phyloP scores from a whole-genome alignment of 2,329 filamentous ascomycete species.

The Cladosporium phlei region DNA sequence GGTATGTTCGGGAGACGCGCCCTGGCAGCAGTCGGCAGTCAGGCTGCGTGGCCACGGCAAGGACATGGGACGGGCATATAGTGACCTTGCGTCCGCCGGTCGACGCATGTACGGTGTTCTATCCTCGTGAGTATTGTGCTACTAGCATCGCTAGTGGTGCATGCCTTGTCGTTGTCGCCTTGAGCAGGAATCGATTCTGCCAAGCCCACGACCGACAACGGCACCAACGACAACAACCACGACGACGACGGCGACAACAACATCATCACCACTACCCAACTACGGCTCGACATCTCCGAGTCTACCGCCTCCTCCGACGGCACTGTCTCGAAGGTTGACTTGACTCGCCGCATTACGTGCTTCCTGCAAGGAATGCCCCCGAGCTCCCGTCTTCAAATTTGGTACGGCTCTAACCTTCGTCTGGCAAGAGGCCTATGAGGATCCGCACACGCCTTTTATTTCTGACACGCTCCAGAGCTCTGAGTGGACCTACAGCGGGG shows the following conservation, averaged over 20 bases:
- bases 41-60: neutral
- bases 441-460: constrained; percentile 7
- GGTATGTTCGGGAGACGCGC: too few species aligned
- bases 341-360: neutral
- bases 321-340: too few species aligned
- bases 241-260: too few species aligned
- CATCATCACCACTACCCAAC: too few species aligned
- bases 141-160: too few species aligned
- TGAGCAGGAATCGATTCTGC: too few species aligned
- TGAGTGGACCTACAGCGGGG: constrained; percentile 8
- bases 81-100: constrained; percentile 9
- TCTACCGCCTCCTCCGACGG: too few species aligned
- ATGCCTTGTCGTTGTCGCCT: neutral
- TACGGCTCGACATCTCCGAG: neutral
- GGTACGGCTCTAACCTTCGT: constrained; percentile 13
- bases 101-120: too few species aligned
- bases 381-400: constrained; percentile 5
- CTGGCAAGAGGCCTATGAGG: constrained; percentile 3
- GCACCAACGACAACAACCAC: too few species aligned
- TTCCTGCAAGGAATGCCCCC: constrained; percentile 13
- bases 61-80: constrained; percentile 9
- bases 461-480: constrained; percentile 9
- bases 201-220: too few species aligned
- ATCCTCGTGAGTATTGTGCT: too few species aligned
- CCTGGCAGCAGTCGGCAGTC: too few species aligned